These are phyloP conservation scores for Boletus huronensis DNA, from an alignment of 768 basidiomycete species.

Conservation along the genomic window DNA sequence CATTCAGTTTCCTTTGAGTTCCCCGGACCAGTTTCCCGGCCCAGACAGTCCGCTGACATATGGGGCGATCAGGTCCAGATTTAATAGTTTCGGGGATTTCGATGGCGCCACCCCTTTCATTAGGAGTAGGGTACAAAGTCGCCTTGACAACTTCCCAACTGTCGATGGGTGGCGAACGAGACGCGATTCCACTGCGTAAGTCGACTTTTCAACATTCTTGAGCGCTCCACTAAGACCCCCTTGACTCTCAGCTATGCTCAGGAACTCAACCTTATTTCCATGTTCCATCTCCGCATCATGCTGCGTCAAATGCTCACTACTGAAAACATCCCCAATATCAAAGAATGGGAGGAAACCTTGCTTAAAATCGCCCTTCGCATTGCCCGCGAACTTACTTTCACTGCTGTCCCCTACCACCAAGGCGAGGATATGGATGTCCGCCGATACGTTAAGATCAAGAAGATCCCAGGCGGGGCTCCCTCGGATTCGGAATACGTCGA, in stretches of 20 bases:
- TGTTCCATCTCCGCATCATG: constrained; percentile 88
- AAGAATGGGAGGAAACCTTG: constrained; percentile 86
- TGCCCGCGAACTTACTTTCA: constrained; percentile 81
- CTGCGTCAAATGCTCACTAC: constrained; percentile 84
- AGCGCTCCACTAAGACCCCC: not conserved
- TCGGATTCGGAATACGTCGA: constrained; percentile 95
- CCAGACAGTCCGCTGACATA: constrained; percentile 54
- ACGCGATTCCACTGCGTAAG: constrained; percentile 87
- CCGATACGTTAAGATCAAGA: constrained; percentile 96
- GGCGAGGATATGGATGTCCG: constrained; percentile 95
- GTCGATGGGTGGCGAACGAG: constrained; percentile 83
- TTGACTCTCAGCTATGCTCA: constrained; percentile 60
- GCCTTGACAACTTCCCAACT: constrained; percentile 53
- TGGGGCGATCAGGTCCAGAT: constrained; percentile 54
- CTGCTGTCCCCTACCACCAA: constrained; percentile 62
- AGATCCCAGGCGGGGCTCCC: constrained; percentile 91
- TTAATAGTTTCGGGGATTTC: constrained; percentile 69
- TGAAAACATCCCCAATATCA: constrained; percentile 76
- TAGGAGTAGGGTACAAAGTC: constrained; percentile 79
- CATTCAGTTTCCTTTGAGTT: constrained; percentile 77
- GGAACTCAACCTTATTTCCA: constrained; percentile 80
- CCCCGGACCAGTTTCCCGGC: constrained; percentile 58
- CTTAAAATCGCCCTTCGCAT: constrained; percentile 80
- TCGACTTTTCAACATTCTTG: constrained; percentile 13
- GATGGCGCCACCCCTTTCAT: constrained; percentile 76